Conservation (phyloP, 768 basidiomycete genomes). For the Mrakia blollopis region DNA sequence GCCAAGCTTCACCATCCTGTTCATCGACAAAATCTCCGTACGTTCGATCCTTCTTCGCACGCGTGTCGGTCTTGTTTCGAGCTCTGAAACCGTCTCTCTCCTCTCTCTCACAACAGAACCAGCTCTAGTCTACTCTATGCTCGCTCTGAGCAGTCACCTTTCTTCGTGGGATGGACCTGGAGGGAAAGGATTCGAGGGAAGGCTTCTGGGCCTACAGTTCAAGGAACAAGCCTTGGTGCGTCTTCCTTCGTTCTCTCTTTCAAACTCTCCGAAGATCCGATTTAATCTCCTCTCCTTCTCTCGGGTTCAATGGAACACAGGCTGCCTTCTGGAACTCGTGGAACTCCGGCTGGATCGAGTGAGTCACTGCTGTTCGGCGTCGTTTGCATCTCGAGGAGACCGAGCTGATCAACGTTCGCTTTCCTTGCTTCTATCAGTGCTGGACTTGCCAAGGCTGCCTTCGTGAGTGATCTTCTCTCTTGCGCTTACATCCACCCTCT, state of each 20-base stretch:
- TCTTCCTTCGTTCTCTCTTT: neutral
- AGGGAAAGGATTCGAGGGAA: conserved; percentile 21
- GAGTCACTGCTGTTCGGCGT: neutral
- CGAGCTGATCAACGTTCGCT: neutral
- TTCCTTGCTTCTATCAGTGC: neutral
- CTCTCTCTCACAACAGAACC: conserved; percentile 1
- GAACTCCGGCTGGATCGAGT: conserved; percentile 31
- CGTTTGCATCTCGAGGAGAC: neutral
- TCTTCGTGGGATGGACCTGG: conserved; percentile 27
- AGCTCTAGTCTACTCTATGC: conserved; percentile 28
- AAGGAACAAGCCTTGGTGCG: conserved; percentile 21
- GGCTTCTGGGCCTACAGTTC: conserved; percentile 25
- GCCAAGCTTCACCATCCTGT: conserved; percentile 26
- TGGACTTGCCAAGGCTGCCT: conserved; percentile 31
- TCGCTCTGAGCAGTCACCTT: conserved; percentile 24
- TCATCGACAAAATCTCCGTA: conserved; percentile 20
- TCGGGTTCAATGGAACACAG: neutral
- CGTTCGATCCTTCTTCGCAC: neutral
- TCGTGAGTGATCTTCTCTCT: neutral
- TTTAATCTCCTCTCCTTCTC: neutral
- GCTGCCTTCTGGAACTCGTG: conserved; percentile 28
- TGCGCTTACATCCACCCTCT: too few species aligned
- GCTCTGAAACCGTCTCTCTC: neutral
- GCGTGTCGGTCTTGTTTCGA: neutral
- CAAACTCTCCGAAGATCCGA: neutral